Evolutionary conservation across 345 rosid species (phyloP).

Genomic region (Eucalyptus viminalis): DNA sequence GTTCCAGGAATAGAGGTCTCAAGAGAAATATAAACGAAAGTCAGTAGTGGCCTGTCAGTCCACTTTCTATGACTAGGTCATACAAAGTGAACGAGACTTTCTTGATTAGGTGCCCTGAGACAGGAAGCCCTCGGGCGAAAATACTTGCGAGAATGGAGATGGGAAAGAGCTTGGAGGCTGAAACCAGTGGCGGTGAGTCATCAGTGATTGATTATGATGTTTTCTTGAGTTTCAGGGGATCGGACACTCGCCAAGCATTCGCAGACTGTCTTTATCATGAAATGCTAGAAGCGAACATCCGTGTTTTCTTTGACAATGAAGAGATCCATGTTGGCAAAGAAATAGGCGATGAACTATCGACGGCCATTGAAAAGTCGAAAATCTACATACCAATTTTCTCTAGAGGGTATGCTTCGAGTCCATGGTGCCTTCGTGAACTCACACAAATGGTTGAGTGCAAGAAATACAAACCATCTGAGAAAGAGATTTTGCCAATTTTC

Average conservation of each 20-base stretch:
- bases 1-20: too few species aligned
- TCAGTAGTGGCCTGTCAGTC: too few species aligned
- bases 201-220: neutral
- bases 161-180: neutral
- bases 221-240: neutral
- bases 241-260: neutral
- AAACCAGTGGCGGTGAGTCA: neutral
- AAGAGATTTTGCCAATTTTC: neutral
- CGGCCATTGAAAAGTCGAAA: neutral
- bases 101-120: neutral
- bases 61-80: too few species aligned
- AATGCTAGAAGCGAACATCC: neutral
- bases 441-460: neutral
- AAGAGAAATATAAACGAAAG: neutral
- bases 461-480: neutral
- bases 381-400: neutral
- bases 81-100: too few species aligned
- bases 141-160: neutral
- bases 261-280: neutral
- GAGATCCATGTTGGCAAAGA: neutral
- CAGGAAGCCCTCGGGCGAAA: neutral
- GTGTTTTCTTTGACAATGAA: neutral
- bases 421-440: neutral
- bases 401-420: neutral
- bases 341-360: neutral